Evolutionary conservation across 2,329 filamentous ascomycete species (phyloP), one percentile per base, ranked within the genome.

Genomic region (Xylaria sp.): DNA sequence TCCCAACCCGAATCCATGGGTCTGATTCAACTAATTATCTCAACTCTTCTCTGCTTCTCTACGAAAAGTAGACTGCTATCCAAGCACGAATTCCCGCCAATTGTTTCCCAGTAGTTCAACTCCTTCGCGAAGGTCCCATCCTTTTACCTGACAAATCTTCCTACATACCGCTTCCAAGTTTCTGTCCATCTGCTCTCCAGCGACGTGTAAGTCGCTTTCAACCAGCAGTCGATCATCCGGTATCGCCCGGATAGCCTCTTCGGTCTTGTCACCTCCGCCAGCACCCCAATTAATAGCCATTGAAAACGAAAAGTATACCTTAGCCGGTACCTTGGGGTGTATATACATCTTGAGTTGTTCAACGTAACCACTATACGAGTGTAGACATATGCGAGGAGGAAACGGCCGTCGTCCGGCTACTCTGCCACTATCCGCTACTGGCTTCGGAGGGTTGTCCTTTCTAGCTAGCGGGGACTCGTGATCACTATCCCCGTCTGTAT

Each of bases 261-360:
- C 82, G 3, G 85, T 85, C 58, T 75, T 79, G 71, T 70, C 74
- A 65, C 77, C 81, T 72, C 70, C 80, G 68, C 68, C 76, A 17
- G 84, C 80, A 31, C 83, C 82, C 69, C 93, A 85, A 72, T 98
- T 99, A 70, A 99, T 90, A 5, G 87, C 88, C 0, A 83, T 83
- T 1, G 93, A 97, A 73, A 98, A 96, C 1, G 93, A 97, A 70
- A 96, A 93, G 76, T 88, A 99, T 19, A 98, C 83, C 15, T 87
- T 82, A 0, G 88, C 87, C 0, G 94, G 94, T 8, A 95, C 86
- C 1, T 84, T 81, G 1, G 86, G 85, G 65, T 90, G 83, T 48
- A 92, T 78, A 71, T 97, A 98, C 74, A 93, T 92, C 66, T 85
- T 88, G 37, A 97, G 78, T 31, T 89, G 84, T 58, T 95, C 88